phyloP scores from a whole-genome alignment of 371 early-diverging fungal species.

The Lichtheimia hyalospora region DNA sequence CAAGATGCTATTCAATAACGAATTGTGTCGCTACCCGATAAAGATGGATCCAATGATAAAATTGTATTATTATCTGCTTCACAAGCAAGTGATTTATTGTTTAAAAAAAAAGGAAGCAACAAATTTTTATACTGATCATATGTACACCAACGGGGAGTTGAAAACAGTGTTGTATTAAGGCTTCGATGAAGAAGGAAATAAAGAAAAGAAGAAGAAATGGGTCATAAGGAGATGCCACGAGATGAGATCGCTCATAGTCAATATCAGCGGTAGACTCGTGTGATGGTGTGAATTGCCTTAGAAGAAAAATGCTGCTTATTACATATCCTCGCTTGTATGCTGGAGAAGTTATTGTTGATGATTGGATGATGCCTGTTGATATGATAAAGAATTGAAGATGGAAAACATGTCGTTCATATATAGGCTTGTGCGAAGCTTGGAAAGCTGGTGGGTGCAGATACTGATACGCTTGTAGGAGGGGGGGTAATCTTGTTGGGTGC shows the following conservation, averaged over 20 bases:
- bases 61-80: too few relatives aligned
- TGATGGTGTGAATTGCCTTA: neutral
- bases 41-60: too few relatives aligned
- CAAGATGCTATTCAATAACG: too few relatives aligned
- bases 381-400: neutral
- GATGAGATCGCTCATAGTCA: neutral
- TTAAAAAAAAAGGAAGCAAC: too few relatives aligned
- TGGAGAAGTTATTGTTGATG: neutral
- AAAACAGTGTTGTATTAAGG: constrained; percentile 2
- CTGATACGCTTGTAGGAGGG: neutral
- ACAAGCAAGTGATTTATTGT: too few relatives aligned
- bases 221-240: constrained; percentile 1
- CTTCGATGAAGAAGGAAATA: neutral
- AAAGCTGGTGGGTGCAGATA: constrained; percentile 7
- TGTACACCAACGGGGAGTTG: constrained; percentile 1
- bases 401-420: constrained; percentile 9
- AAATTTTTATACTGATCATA: neutral
- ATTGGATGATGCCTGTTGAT: neutral
- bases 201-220: neutral
- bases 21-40: too few relatives aligned
- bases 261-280: neutral
- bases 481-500: neutral
- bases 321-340: constrained; percentile 4
- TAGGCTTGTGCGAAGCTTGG: constrained; percentile 36
- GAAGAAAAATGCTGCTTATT: constrained; percentile 3